Conservation (phyloP, 2,329 filamentous ascomycete genomes). For the Zasmidium cellare region DNA sequence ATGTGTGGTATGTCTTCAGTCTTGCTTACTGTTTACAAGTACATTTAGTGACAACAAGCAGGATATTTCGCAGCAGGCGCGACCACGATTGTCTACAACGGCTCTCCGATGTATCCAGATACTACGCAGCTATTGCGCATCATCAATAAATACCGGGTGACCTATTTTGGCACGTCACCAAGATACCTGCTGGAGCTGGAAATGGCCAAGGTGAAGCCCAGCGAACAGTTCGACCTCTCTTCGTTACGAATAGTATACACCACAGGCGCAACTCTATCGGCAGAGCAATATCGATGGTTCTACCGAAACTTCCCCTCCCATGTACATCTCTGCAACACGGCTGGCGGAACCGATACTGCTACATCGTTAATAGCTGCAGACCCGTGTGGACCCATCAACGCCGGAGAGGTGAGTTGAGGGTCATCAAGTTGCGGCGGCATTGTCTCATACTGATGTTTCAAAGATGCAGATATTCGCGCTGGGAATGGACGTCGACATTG, state of each 20-base stretch:
- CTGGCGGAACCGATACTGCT: slow-evolving; percentile 51
- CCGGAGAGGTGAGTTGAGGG: slow-evolving; percentile 36
- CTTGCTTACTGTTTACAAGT: too few relatives aligned
- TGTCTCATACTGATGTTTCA: background rate
- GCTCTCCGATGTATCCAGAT: slow-evolving; percentile 44
- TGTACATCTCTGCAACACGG: slow-evolving; percentile 44
- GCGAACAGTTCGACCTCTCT: slow-evolving; percentile 40
- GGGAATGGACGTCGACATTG: slow-evolving; percentile 50
- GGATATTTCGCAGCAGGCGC: slow-evolving; percentile 29
- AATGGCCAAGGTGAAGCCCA: slow-evolving; percentile 37
- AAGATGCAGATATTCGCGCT: slow-evolving; percentile 43
- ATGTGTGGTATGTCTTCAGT: slow-evolving; percentile 24
- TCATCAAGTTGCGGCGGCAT: background rate
- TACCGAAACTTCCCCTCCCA: slow-evolving; percentile 42
- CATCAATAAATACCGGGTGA: slow-evolving; percentile 38
- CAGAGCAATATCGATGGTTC: slow-evolving; percentile 48
- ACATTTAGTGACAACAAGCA: too few relatives aligned
- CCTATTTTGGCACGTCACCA: slow-evolving; percentile 47
- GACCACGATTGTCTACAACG: slow-evolving; percentile 46
- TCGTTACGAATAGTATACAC: slow-evolving; percentile 46
- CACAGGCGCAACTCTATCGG: slow-evolving; percentile 46
- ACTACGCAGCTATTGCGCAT: slow-evolving; percentile 39
- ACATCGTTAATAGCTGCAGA: slow-evolving; percentile 47
- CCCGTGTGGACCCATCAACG: slow-evolving; percentile 43
- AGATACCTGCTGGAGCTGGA: slow-evolving; percentile 48